Evolutionary conservation across 306 rosid genomes (phyloP).

Genomic region (Rosa multiflora): DNA sequence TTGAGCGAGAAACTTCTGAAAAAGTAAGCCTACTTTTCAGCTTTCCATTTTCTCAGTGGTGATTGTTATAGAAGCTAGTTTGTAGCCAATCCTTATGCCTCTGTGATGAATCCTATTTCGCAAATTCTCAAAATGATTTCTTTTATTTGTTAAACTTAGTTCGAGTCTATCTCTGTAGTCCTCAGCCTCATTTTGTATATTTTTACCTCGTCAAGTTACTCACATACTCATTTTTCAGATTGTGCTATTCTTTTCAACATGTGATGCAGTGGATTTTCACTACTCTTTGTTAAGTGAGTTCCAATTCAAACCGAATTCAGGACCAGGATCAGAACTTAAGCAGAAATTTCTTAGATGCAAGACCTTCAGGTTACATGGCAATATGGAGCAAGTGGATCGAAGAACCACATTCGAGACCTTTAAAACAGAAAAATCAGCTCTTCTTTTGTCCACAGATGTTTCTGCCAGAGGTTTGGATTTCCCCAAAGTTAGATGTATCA

Average conservation of each 20-base stretch:
- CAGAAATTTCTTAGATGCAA: conserved; percentile 62
- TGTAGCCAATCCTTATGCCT: not conserved
- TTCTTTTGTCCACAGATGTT: conserved; percentile 84
- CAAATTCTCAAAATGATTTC: not conserved
- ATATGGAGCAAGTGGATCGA: conserved; percentile 80
- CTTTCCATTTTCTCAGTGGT: not conserved
- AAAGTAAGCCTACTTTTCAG: conserved; percentile 45
- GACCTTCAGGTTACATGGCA: conserved; percentile 87
- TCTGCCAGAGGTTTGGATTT: conserved; percentile 95
- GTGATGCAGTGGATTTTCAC: conserved; percentile 96
- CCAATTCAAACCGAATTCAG: conserved; percentile 44
- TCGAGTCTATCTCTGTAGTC: not conserved
- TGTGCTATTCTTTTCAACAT: conserved; percentile 97
- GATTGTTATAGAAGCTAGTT: not conserved
- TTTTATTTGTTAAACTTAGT: not conserved
- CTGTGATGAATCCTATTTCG: not conserved
- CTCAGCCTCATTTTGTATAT: not conserved
- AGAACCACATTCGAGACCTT: conserved; percentile 71
- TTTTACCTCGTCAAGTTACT: conserved; percentile 16
- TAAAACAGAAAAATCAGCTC: conserved; percentile 73
- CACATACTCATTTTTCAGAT: conserved; percentile 55
- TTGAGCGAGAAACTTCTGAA: conserved; percentile 62
- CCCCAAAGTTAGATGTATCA: conserved; percentile 79
- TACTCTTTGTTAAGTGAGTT: conserved; percentile 68
- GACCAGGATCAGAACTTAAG: conserved; percentile 45